Evolutionary conservation across 192 early-diverging fungal genomes (phyloP).

Genomic region (Rhizophagus sp.): DNA sequence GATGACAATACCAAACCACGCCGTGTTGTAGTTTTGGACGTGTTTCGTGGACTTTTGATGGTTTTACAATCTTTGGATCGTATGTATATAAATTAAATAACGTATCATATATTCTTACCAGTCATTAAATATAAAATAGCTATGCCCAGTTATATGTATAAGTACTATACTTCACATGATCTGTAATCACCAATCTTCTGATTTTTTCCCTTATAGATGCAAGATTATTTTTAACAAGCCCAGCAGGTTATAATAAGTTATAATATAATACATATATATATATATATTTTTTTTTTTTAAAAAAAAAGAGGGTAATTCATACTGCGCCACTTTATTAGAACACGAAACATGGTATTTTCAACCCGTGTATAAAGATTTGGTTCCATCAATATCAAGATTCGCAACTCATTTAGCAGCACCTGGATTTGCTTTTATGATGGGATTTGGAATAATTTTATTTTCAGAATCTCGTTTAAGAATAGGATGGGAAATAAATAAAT

Average conservation of each 20-base stretch:
- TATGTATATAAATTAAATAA: background rate
- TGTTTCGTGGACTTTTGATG: background rate
- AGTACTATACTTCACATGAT: too few relatives aligned
- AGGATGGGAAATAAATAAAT: background rate
- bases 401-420: background rate
- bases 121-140: too few relatives aligned
- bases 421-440: background rate
- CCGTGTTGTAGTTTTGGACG: background rate
- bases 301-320: too few relatives aligned
- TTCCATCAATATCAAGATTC: background rate
- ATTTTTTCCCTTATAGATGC: background rate
- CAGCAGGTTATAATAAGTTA: background rate
- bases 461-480: background rate
- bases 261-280: background rate
- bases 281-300: too few relatives aligned
- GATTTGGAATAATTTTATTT: slow-evolving; percentile 5
- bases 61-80: background rate
- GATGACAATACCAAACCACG: background rate
- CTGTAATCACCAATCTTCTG: background rate
- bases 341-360: background rate
- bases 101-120: too few relatives aligned
- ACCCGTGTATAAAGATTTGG: background rate
- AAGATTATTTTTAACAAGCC: background rate
- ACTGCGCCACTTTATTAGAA: background rate
- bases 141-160: too few relatives aligned